phyloP scores from a whole-genome alignment of 768 basidiomycete species.

The Pholiota microspora region DNA sequence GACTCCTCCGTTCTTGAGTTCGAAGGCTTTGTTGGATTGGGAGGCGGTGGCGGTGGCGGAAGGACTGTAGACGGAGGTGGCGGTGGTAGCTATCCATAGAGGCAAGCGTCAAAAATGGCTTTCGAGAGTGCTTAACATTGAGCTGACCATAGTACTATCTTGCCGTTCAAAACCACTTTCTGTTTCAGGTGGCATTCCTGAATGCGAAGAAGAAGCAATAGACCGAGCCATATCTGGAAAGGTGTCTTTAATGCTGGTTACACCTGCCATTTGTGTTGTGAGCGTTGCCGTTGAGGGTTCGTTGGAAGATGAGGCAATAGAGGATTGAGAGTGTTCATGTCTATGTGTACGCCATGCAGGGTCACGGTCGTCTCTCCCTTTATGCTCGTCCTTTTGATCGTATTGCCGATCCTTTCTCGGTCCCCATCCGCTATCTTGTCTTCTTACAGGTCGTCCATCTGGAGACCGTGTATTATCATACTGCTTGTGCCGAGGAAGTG shows the following conservation, averaged over 20 bases:
- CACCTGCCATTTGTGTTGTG: too few species aligned
- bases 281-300: background rate
- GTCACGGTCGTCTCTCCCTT: background rate
- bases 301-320: background rate
- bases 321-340: background rate
- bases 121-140: background rate
- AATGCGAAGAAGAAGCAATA: background rate
- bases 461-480: background rate
- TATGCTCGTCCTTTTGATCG: background rate
- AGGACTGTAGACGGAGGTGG: background rate
- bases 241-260: background rate
- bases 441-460: background rate
- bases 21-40: too few species aligned
- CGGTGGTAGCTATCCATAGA: background rate
- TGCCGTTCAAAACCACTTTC: background rate
- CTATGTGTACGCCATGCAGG: background rate
- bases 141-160: background rate
- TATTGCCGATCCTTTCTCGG: background rate
- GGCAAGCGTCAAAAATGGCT: background rate
- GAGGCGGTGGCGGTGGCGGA: slow-evolving; percentile 5
- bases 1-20: too few species aligned
- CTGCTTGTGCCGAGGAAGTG: background rate
- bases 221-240: background rate
- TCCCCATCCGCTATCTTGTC: background rate
- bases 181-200: background rate